Evolutionary conservation across 352 stramenopile species (phyloP).

Genomic region (Globisporangium abappressorium): DNA sequence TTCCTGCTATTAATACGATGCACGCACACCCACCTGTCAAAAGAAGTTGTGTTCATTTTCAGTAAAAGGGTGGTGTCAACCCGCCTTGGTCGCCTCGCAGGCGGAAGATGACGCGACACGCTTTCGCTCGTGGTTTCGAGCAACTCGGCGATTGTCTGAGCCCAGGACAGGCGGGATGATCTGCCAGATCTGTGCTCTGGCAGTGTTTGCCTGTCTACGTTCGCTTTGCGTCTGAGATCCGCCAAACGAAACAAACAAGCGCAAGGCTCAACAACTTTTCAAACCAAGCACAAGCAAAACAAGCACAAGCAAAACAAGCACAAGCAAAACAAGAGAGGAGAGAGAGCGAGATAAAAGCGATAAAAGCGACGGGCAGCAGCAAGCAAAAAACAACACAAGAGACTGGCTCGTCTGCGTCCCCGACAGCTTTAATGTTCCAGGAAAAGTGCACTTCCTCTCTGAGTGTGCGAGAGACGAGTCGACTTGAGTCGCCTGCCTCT

Average conservation of each 20-base stretch:
- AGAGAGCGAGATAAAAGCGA: not conserved
- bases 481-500: not conserved
- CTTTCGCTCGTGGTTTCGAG: no score
- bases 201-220: not conserved
- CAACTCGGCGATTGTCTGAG: no score
- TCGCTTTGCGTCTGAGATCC: not conserved
- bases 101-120: not conserved
- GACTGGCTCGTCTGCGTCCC: not conserved
- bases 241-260: not conserved
- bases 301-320: not conserved
- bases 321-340: not conserved
- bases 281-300: not conserved
- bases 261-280: no score
- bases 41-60: no score
- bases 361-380: not conserved
- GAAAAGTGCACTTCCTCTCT: not conserved
- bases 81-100: no score
- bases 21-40: no score
- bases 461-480: not conserved
- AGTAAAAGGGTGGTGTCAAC: no score
- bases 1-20: no score
- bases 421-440: not conserved
- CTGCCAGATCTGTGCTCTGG: not conserved
- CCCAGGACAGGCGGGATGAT: no score
- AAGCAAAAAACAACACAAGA: not conserved